These are phyloP conservation scores for Ballota nigra DNA, from an alignment of 257 asterid genomes.

Conservation along the genomic window DNA sequence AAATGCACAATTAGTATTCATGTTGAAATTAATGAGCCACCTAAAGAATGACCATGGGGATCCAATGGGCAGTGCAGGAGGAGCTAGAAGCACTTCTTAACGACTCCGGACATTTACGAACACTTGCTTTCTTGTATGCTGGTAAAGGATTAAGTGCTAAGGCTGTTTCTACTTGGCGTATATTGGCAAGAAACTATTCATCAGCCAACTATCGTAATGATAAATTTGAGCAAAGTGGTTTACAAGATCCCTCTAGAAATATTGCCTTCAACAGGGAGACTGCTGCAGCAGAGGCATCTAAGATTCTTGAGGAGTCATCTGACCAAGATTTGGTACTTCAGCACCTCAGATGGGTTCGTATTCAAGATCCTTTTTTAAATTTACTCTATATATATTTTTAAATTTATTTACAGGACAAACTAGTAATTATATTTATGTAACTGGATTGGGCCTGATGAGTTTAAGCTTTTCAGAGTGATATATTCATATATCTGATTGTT, in stretches of 20 bases:
- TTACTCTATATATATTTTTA: neutral
- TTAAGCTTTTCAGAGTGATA: conserved; percentile 21
- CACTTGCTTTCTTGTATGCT: conserved; percentile 91
- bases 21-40: conserved; percentile 8
- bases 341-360: conserved; percentile 93
- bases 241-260: conserved; percentile 40
- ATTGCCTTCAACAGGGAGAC: conserved; percentile 41
- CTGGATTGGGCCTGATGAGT: neutral
- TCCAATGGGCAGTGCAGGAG: conserved; percentile 98
- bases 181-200: conserved; percentile 68
- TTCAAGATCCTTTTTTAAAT: neutral
- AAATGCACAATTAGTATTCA: conserved; percentile 1
- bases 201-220: conserved; percentile 42
- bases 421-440: neutral
- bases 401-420: neutral
- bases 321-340: conserved; percentile 89
- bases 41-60: conserved; percentile 45
- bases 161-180: conserved; percentile 89
- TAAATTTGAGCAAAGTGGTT: conserved; percentile 42
- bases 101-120: conserved; percentile 90
- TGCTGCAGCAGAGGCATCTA: conserved; percentile 82
- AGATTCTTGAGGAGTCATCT: conserved; percentile 79
- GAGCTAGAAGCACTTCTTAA: conserved; percentile 85
- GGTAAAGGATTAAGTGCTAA: conserved; percentile 89
- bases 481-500: conserved; percentile 17